Evolutionary conservation across 2,329 filamentous ascomycete species (phyloP), one percentile per base, ranked within the genome.

Genomic region (Aureobasidium leucospermi): DNA sequence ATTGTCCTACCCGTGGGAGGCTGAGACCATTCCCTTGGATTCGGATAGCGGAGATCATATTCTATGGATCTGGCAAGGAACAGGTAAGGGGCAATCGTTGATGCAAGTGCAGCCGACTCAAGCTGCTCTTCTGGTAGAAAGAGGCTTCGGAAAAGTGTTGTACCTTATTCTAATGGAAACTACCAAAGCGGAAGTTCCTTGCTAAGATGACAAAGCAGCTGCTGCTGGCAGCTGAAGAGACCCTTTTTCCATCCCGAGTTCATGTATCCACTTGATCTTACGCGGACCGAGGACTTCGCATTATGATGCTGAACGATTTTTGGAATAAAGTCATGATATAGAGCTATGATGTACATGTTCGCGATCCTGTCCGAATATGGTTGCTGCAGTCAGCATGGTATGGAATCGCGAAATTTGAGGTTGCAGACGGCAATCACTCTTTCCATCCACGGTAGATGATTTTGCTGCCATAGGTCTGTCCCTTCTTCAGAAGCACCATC

Each of bases 401-500:
- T 28, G 31, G 23, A 49, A 15, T 8, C 6, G 13, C 6, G 13
- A n/a, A n/a, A 11, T 15, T 1, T 38, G 19, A 38, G 23, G 3
- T 23, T 23, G 23, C 23, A 2, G n/a, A 15, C 6, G 16, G 47
- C 47, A 8, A 48, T 56, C 46, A 61, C 16, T 84, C 85, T 72
- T 86, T 84, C 93, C 93, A 97, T 0, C 85, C 89, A 69, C 85
- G 85, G 76, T 96, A 97, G 63, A 95, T 85, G 65, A 87, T 90
- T 64, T 85, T 84, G 63, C 85, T 84, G 1, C 93, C 93, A 72
- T 90, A 97, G 62, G 83, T 85, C 71, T 93, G 80, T 0, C 93
- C 93, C 78, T 87, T 92, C 80, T 88, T 93, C 63, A 97, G 76
- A 31, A 94, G 65, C 62, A 89, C 85, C 85, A 90, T 89, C 56